These are phyloP conservation scores for Paraglomus brasilianum DNA, from an alignment of 192 early-diverging fungal genomes.

Conservation along the genomic window DNA sequence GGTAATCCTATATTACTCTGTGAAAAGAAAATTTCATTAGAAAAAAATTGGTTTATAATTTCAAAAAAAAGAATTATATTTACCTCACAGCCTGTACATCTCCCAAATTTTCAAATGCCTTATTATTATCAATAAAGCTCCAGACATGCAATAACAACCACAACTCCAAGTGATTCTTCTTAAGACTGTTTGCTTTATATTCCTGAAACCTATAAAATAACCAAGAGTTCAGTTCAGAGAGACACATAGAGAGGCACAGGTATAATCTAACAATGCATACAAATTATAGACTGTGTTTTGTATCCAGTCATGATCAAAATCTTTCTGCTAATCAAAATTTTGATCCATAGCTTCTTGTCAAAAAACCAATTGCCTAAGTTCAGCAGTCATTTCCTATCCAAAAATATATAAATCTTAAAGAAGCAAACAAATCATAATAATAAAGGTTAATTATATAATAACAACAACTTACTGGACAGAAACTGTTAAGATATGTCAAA, in stretches of 20 bases:
- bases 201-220: conserved; percentile 24
- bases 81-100: conserved; percentile 18
- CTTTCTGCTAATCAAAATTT: conserved; percentile 28
- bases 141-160: conserved; percentile 26
- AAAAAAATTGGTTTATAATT: conserved; percentile 23
- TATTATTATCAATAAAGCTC: conserved; percentile 29
- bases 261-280: conserved; percentile 29
- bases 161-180: conserved; percentile 11
- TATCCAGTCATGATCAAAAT: conserved; percentile 31
- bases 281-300: conserved; percentile 33
- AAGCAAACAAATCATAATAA: conserved; percentile 3
- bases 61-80: conserved; percentile 22
- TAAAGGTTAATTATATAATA: conserved; percentile 12
- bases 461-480: conserved; percentile 18
- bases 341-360: conserved; percentile 30
- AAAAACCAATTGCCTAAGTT: conserved; percentile 28
- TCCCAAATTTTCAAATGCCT: conserved; percentile 8
- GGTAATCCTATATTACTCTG: too few species aligned
- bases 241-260: background rate
- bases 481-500: conserved; percentile 27
- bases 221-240: conserved; percentile 13
- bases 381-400: conserved; percentile 25
- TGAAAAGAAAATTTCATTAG: too few species aligned
- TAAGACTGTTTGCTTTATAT: conserved; percentile 30
- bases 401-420: conserved; percentile 22